Evolutionary conservation across 2,329 filamentous ascomycete genomes (phyloP).

Genomic region (Epichloe amarillans): DNA sequence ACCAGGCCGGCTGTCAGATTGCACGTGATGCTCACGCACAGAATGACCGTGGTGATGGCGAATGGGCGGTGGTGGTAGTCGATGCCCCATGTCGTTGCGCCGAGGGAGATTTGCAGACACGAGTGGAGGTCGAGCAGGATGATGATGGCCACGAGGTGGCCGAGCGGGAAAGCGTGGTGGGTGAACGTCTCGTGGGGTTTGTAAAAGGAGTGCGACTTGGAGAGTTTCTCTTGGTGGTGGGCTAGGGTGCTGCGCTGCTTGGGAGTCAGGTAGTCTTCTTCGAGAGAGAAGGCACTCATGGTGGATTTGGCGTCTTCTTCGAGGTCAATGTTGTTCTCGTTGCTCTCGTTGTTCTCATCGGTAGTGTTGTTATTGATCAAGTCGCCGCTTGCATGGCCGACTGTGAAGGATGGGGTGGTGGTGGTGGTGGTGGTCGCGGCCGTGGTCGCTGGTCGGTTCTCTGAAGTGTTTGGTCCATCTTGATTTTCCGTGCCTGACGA

Average conservation of each 20-base stretch:
- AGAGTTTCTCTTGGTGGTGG: conserved; percentile 68
- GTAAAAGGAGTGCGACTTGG: conserved; percentile 78
- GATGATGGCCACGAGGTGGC: conserved; percentile 63
- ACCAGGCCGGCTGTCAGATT: conserved; percentile 67
- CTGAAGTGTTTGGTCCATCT: neutral
- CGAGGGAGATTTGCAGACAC: conserved; percentile 66
- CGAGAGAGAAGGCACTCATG: conserved; percentile 25
- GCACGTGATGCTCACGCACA: conserved; percentile 63
- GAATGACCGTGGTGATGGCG: conserved; percentile 67
- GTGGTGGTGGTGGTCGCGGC: neutral
- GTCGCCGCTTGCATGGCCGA: conserved; percentile 24
- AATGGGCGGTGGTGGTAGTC: conserved; percentile 54
- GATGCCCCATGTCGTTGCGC: conserved; percentile 67
- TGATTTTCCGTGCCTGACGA: neutral
- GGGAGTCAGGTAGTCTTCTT: conserved; percentile 47
- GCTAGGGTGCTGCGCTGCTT: conserved; percentile 56
- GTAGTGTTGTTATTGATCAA: conserved; percentile 18
- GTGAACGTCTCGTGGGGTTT: conserved; percentile 78
- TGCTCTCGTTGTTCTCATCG: conserved; percentile 9
- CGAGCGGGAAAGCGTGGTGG: conserved; percentile 65
- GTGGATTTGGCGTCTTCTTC: conserved; percentile 27
- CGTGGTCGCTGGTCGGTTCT: neutral
- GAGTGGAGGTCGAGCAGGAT: conserved; percentile 69
- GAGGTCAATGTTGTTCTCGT: conserved; percentile 2
- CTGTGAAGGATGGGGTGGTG: neutral